These are phyloP conservation scores for Apiotrichum veenhuisii DNA, from an alignment of 1,284 basidiomycete species.

Conservation along the genomic window DNA sequence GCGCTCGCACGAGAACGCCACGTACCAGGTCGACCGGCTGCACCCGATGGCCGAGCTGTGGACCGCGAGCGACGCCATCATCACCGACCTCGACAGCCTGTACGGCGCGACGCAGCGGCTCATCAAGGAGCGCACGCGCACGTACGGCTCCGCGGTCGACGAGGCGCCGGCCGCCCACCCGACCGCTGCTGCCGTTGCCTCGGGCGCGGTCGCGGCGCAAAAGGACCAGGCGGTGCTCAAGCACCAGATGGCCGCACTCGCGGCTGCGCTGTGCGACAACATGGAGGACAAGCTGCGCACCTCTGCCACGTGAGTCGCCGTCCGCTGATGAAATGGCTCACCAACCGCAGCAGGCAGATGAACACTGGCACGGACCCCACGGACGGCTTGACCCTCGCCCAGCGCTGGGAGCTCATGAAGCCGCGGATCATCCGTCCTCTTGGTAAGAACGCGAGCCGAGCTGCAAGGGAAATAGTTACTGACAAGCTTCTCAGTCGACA, in stretches of 20 bases:
- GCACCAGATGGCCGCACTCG: conserved; percentile 68
- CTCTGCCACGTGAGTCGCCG: conserved; percentile 58
- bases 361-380: conserved; percentile 37
- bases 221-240: conserved; percentile 44
- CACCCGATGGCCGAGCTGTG: conserved; percentile 69
- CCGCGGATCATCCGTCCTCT: conserved; percentile 44
- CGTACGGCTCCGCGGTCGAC: conserved; percentile 52
- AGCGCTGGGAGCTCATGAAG: conserved; percentile 40
- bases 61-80: conserved; percentile 67
- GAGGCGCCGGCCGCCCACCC: conserved; percentile 27
- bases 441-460: no score
- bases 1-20: conserved; percentile 63
- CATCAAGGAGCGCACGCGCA: conserved; percentile 52
- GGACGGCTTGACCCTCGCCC: conserved; percentile 31
- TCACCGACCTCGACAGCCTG: conserved; percentile 67
- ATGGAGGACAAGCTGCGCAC: conserved; percentile 69
- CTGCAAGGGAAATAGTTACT: conserved; percentile 7
- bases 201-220: conserved; percentile 21
- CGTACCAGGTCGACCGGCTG: conserved; percentile 66
- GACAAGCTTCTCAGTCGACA: conserved; percentile 55
- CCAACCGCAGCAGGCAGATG: conserved; percentile 28
- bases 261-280: conserved; percentile 64
- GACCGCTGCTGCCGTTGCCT: conserved; percentile 1
- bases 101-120: conserved; percentile 63
- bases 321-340: not conserved